Evolutionary conservation across 2,329 filamentous ascomycete genomes (phyloP).

Genomic region (Microsporum ferrugineum): DNA sequence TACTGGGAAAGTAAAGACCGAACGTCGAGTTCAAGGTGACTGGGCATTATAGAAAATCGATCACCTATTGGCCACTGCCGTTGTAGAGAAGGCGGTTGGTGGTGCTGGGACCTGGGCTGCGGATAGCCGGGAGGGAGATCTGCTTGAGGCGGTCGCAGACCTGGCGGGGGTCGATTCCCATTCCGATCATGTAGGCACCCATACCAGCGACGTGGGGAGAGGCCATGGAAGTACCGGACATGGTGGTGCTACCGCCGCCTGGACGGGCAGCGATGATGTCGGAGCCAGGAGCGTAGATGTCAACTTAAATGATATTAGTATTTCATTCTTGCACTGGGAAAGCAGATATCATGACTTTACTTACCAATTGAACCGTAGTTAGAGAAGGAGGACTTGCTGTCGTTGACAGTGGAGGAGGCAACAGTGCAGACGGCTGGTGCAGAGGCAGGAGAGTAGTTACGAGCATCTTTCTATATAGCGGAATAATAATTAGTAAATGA

Average conservation of each 20-base stretch:
- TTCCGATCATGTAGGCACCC: constrained; percentile 36
- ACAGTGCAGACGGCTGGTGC: constrained; percentile 31
- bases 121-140: constrained; percentile 34
- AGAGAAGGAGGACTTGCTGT: constrained; percentile 31
- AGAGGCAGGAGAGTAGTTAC: constrained; percentile 30
- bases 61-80: constrained; percentile 11
- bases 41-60: neutral
- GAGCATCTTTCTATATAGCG: constrained; percentile 20
- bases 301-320: constrained; percentile 26
- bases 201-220: constrained; percentile 42
- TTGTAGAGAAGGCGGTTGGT: constrained; percentile 23
- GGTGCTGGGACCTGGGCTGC: constrained; percentile 17
- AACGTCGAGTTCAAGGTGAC: neutral
- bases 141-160: constrained; percentile 42
- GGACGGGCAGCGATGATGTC: constrained; percentile 42
- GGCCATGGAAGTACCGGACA: constrained; percentile 30
- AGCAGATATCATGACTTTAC: neutral
- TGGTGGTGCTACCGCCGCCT: constrained; percentile 36
- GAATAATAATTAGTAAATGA: neutral
- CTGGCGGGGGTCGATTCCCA: constrained; percentile 35
- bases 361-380: constrained; percentile 32
- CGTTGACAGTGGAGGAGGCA: constrained; percentile 27
- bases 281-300: constrained; percentile 48
- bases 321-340: constrained; percentile 15
- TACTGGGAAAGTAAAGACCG: neutral